These are phyloP conservation scores for Gelatoporia subvermispora DNA, from an alignment of 768 basidiomycete species.

Conservation along the genomic window DNA sequence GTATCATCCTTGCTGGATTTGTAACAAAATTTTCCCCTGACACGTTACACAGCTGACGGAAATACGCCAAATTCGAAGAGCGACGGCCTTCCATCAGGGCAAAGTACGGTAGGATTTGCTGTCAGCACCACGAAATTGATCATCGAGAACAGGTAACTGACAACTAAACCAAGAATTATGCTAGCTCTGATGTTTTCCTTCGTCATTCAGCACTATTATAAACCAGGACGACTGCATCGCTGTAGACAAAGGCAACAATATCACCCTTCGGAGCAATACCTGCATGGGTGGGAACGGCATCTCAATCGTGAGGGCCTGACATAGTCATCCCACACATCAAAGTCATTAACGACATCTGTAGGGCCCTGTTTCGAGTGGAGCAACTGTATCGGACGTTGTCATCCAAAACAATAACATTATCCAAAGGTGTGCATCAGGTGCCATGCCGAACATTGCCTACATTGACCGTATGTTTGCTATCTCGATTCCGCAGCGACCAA, in stretches of 20 bases:
- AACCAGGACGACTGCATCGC: slow-evolving; percentile 58
- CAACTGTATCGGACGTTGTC: slow-evolving; percentile 40
- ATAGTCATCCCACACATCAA: too few species aligned
- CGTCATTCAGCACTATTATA: slow-evolving; percentile 10
- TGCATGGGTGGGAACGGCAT: slow-evolving; percentile 64
- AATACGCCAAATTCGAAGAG: slow-evolving; percentile 48
- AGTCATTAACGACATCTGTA: slow-evolving; percentile 14
- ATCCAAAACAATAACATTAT: slow-evolving; percentile 49
- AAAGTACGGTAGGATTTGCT: slow-evolving; percentile 29
- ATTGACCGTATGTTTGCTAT: too few species aligned
- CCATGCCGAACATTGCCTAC: background rate
- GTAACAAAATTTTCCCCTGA: slow-evolving; percentile 1
- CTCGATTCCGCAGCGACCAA: slow-evolving; percentile 33
- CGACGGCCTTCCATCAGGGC: slow-evolving; percentile 43
- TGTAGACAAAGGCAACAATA: slow-evolving; percentile 34
- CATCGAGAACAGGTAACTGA: slow-evolving; percentile 21
- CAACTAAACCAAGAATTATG: background rate
- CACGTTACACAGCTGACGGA: slow-evolving; percentile 38
- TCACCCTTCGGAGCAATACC: slow-evolving; percentile 38
- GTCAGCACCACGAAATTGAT: slow-evolving; percentile 21
- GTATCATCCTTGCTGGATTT: background rate
- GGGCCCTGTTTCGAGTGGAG: slow-evolving; percentile 51
- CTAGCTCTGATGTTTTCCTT: background rate
- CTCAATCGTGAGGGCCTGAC: slow-evolving; percentile 39
- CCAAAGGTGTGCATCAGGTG: slow-evolving; percentile 38